phyloP scores from a whole-genome alignment of 768 basidiomycete genomes.

The Scleroderma citrinum region DNA sequence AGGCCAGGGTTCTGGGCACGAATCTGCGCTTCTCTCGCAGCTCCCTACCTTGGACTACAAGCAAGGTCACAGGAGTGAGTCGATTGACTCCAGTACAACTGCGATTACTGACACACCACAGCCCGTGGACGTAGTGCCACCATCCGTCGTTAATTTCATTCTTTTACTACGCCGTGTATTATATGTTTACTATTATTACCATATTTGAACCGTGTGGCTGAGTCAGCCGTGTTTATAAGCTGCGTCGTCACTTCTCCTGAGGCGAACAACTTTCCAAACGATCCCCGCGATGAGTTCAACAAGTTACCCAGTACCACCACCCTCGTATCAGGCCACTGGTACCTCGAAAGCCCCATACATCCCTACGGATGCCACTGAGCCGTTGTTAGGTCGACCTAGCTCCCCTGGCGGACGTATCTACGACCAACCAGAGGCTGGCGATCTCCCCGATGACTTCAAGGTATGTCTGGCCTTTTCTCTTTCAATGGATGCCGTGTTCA shows the following conservation, averaged over 20 bases:
- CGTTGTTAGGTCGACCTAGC: conserved; percentile 49
- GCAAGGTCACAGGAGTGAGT: too few relatives aligned
- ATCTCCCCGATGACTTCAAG: conserved; percentile 93
- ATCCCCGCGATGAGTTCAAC: conserved; percentile 40
- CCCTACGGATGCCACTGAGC: conserved; percentile 40
- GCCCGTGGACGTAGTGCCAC: too few relatives aligned
- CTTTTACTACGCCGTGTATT: too few relatives aligned
- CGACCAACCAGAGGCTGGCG: conserved; percentile 68
- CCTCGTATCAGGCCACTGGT: conserved; percentile 45
- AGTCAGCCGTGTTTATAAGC: neutral
- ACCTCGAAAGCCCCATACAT: conserved; percentile 33
- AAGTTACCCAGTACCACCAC: conserved; percentile 55
- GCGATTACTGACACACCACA: too few relatives aligned
- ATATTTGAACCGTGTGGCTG: too few relatives aligned
- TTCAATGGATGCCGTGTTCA: conserved; percentile 4
- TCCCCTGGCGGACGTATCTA: conserved; percentile 48
- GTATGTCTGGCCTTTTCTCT: conserved; percentile 32
- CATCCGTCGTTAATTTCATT: too few relatives aligned
- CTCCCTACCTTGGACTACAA: too few relatives aligned
- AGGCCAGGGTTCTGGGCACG: too few relatives aligned
- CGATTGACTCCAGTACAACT: too few relatives aligned
- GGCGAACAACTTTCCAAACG: neutral
- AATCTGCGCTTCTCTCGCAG: too few relatives aligned
- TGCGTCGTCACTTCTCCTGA: neutral
- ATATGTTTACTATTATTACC: too few relatives aligned